A percentile compares a stretch with the other conserved stretches of the same genome.
Evolutionary conservation across 257 asterid species (phyloP).

Genomic region (Thymus quinquecostatus): DNA sequence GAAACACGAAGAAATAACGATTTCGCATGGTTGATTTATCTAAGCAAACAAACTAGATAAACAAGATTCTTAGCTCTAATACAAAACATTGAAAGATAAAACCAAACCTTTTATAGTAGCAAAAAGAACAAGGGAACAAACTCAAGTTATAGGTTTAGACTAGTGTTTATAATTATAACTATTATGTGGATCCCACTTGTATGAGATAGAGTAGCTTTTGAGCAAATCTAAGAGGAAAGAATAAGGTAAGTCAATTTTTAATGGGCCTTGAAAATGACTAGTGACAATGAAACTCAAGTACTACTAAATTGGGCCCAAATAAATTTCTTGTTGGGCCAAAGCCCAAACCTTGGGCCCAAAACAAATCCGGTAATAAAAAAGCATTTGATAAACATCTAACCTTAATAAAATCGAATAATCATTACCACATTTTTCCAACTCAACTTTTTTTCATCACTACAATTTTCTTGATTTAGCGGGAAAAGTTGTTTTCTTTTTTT

Average conservation of each 20-base stretch:
- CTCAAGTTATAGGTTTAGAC: constrained; percentile 19
- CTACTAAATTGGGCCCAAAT: not conserved
- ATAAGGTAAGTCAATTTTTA: constrained; percentile 33
- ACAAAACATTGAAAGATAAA: not conserved
- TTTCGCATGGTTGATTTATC: constrained; percentile 35
- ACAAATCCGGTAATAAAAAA: no score
- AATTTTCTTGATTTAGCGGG: no score
- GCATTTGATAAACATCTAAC: no score
- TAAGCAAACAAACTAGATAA: not conserved
- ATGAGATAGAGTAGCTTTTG: constrained; percentile 58
- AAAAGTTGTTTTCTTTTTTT: no score
- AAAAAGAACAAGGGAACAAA: not conserved
- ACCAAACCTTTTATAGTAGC: constrained; percentile 23
- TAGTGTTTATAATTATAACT: constrained; percentile 9
- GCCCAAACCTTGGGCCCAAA: no score
- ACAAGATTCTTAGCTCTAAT: not conserved
- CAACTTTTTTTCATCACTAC: no score
- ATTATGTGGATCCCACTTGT: constrained; percentile 35
- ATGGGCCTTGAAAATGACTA: constrained; percentile 33
- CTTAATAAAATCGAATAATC: no score
- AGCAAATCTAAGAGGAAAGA: constrained; percentile 50
- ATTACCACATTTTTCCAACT: no score
- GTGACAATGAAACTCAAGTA: constrained; percentile 19
- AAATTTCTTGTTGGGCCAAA: no score
- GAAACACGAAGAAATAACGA: constrained; percentile 25